Conservation (phyloP, 192 early-diverging fungal genomes). For the Backusella westeae region DNA sequence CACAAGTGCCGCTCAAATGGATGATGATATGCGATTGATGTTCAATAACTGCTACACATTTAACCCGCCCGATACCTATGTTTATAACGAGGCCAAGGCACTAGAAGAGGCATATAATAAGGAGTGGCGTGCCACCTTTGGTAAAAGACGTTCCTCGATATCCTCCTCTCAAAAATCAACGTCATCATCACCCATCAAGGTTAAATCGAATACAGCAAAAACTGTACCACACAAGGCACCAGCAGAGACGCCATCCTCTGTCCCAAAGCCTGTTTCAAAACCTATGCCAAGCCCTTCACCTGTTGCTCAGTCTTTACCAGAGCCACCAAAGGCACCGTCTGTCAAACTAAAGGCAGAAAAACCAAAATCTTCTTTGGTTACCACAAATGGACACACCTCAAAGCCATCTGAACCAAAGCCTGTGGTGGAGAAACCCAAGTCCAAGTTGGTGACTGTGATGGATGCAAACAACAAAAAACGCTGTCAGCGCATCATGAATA, state of each 20-base stretch:
- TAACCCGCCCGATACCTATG: slow-evolving; percentile 68
- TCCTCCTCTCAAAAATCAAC: not conserved
- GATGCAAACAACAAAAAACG: slow-evolving; percentile 22
- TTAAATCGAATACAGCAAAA: not conserved
- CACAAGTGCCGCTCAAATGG: slow-evolving; percentile 30
- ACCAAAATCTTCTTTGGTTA: not conserved
- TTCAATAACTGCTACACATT: slow-evolving; percentile 65
- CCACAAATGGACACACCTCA: not conserved
- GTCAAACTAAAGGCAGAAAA: not conserved
- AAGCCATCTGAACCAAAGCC: not conserved
- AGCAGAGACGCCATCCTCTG: not conserved
- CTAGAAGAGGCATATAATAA: slow-evolving; percentile 55
- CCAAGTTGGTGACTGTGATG: slow-evolving; percentile 7
- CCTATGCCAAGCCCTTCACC: not conserved
- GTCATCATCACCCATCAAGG: not conserved
- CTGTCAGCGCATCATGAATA: slow-evolving; percentile 30
- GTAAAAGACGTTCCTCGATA: slow-evolving; percentile 9
- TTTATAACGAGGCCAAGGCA: slow-evolving; percentile 58
- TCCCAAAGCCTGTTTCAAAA: not conserved
- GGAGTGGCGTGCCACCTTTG: slow-evolving; percentile 46
- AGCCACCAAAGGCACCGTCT: not conserved
- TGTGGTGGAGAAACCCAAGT: not conserved
- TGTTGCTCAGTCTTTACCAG: not conserved
- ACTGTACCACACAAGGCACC: not conserved
- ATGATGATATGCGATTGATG: slow-evolving; percentile 58